phyloP scores from a whole-genome alignment of 768 basidiomycete genomes.

The Xanthoconium purpureum region DNA sequence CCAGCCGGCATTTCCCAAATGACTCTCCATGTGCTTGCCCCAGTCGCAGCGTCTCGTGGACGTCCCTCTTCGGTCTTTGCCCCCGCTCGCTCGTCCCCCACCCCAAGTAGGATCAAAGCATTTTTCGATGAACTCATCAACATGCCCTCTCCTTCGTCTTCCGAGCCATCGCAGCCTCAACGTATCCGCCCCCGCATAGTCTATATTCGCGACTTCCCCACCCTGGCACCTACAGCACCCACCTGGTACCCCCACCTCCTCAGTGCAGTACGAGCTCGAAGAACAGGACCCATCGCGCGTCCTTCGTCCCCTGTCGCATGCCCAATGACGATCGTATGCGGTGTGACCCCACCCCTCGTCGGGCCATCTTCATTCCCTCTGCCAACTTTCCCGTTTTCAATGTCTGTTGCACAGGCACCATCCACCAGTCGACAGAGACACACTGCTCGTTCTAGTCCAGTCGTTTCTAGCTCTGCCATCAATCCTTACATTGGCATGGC shows the following conservation, averaged over 20 bases:
- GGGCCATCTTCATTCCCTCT: slow-evolving; percentile 36
- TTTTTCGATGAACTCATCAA: slow-evolving; percentile 83
- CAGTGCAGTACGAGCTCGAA: slow-evolving; percentile 71
- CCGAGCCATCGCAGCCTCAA: slow-evolving; percentile 26
- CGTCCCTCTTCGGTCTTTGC: slow-evolving; percentile 34
- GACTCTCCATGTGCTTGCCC: slow-evolving; percentile 45
- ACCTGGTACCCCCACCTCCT: slow-evolving; percentile 82
- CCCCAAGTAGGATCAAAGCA: slow-evolving; percentile 56
- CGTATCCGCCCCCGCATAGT: slow-evolving; percentile 62
- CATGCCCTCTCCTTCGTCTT: slow-evolving; percentile 37
- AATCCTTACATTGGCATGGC: slow-evolving; percentile 23
- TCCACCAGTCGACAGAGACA: slow-evolving; percentile 12
- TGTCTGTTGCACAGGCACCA: slow-evolving; percentile 13
- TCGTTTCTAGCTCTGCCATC: slow-evolving; percentile 33
- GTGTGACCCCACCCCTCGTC: slow-evolving; percentile 76
- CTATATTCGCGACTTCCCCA: slow-evolving; percentile 80
- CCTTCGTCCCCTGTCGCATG: slow-evolving; percentile 58
- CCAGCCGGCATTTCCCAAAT: slow-evolving; percentile 37
- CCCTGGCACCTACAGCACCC: slow-evolving; percentile 66
- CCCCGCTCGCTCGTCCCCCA: slow-evolving; percentile 39
- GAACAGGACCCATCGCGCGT: slow-evolving; percentile 60
- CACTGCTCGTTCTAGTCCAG: slow-evolving; percentile 17
- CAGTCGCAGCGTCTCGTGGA: slow-evolving; percentile 33
- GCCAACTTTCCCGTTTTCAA: slow-evolving; percentile 11
- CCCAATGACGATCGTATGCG: slow-evolving; percentile 83